Evolutionary conservation across 208 protist species (phyloP), one percentile per base, ranked within the genome.

Genomic region (Acanthamoeba triangularis): DNA sequence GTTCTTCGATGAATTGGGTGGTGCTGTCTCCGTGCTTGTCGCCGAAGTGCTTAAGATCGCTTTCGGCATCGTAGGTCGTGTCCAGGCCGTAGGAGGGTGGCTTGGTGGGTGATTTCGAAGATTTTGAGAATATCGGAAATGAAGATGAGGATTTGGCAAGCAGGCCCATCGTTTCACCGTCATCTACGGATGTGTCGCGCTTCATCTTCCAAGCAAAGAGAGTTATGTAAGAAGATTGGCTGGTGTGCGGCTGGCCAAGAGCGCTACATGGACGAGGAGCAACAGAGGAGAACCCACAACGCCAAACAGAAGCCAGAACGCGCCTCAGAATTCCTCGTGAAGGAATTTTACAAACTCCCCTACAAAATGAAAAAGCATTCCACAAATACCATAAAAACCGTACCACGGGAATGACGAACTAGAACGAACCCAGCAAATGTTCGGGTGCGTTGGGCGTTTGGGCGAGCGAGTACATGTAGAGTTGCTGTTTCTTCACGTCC

Each of bases 11-110:
- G 41, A 80, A 80, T 33, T 49, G 72, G 18, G 16, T 49, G 8
- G 72, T 80, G 72, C 23, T n/a, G 23, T 49, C 41, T 28, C 11
- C 30, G 72, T 49, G 7, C 10, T 72, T 35, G 30, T 72, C 63
- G 6, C 63, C 63, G 16, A 72, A 72, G 30, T 72, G 63, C 63
- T 72, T 72, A n/a, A 72, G 63, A 35, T 80, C 72, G 35, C 37
- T 80, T 28, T 80, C 72, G 37, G 72, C 67, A 41, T 41, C 67
- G 67, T 76, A 76, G n/a, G 67, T 41, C 37, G 67, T 76, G 67
- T 76, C 67, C 28, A 76, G 67, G 8, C 67, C 67, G 11, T 76
- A 41, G 8, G 35, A 76, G 30, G n/a, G 5, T 35, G 67, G 59
- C 59, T 65, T 65, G 59, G 16, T 6, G 2, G 59, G 30, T n/a